Conservation (phyloP, 1,139 yeast species). For the Geotrichum reessii region DNA sequence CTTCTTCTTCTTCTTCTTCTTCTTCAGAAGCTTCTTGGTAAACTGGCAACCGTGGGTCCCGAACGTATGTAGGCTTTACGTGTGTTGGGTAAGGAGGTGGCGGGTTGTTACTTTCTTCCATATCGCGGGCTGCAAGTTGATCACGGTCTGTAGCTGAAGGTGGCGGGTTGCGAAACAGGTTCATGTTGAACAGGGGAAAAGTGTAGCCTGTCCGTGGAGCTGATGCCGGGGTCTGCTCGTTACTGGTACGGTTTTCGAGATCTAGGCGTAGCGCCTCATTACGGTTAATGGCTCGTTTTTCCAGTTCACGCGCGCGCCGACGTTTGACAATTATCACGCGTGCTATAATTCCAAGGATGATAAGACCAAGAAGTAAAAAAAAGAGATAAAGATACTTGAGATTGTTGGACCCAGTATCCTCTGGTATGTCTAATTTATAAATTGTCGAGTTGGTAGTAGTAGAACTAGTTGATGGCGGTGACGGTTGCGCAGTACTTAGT, state of each 20-base stretch:
- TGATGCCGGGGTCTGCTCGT: constrained; percentile 9
- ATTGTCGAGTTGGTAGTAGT: constrained; percentile 10
- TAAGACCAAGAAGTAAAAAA: constrained; percentile 27
- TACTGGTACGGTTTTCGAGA: constrained; percentile 21
- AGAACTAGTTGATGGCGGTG: constrained; percentile 2
- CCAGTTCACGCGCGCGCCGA: constrained; percentile 23
- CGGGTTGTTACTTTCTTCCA: constrained; percentile 20
- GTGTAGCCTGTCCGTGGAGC: constrained; percentile 12
- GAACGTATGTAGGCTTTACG: constrained; percentile 17
- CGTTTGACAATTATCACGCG: constrained; percentile 25
- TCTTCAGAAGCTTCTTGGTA: constrained; percentile 21
- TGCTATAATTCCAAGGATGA: constrained; percentile 26
- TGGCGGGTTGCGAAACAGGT: constrained; percentile 11
- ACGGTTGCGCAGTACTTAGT: constrained; percentile 3
- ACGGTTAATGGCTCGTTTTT: constrained; percentile 23
- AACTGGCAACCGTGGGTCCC: constrained; percentile 19
- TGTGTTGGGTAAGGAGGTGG: constrained; percentile 29
- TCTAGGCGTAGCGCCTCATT: constrained; percentile 29
- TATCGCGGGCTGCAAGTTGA: neutral
- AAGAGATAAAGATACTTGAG: constrained; percentile 28
- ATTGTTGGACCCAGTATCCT: constrained; percentile 17
- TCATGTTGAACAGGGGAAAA: constrained; percentile 16
- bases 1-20: constrained; percentile 7
- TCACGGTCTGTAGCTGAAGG: neutral
- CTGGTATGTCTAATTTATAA: constrained; percentile 13